phyloP scores from a whole-genome alignment of 2,329 filamentous ascomycete species.

The Monosporascus cannonballus region DNA sequence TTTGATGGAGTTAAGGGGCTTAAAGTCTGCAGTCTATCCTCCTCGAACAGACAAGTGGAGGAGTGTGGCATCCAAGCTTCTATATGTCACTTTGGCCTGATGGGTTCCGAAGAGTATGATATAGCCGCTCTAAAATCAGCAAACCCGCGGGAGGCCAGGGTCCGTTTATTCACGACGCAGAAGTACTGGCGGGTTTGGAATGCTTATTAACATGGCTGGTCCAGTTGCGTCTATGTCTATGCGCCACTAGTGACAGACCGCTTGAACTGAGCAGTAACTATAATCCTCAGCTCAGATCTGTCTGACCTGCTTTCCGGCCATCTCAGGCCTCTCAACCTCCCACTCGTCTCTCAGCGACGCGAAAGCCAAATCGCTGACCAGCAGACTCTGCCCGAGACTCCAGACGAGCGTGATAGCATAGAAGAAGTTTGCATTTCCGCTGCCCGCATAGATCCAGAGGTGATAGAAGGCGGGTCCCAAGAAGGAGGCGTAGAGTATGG shows the following conservation, averaged over 20 bases:
- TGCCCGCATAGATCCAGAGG: slow-evolving; percentile 96
- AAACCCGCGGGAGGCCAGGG: too few relatives aligned
- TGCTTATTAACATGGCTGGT: too few relatives aligned
- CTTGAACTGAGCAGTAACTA: background rate
- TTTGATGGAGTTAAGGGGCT: too few relatives aligned
- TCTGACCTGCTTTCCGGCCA: slow-evolving; percentile 79
- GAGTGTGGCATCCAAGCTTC: too few relatives aligned
- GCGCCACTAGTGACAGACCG: background rate
- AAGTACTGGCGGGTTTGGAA: too few relatives aligned
- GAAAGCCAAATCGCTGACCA: slow-evolving; percentile 84
- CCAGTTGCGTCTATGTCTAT: background rate
- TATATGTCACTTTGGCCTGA: too few relatives aligned
- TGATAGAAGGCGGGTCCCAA: slow-evolving; percentile 94
- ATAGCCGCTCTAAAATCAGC: too few relatives aligned
- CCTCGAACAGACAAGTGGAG: too few relatives aligned
- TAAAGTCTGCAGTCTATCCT: too few relatives aligned
- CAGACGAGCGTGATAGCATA: slow-evolving; percentile 99
- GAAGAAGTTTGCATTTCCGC: slow-evolving; percentile 98
- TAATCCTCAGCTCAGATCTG: slow-evolving; percentile 56
- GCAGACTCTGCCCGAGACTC: slow-evolving; percentile 81
- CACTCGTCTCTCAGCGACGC: slow-evolving; percentile 87
- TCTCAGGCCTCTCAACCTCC: slow-evolving; percentile 86
- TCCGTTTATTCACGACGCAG: too few relatives aligned
- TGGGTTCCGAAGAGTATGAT: too few relatives aligned
- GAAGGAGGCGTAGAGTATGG: slow-evolving; percentile 79